phyloP scores from a whole-genome alignment of 2,329 filamentous ascomycete species.

The Aurifilum marmelostoma region DNA sequence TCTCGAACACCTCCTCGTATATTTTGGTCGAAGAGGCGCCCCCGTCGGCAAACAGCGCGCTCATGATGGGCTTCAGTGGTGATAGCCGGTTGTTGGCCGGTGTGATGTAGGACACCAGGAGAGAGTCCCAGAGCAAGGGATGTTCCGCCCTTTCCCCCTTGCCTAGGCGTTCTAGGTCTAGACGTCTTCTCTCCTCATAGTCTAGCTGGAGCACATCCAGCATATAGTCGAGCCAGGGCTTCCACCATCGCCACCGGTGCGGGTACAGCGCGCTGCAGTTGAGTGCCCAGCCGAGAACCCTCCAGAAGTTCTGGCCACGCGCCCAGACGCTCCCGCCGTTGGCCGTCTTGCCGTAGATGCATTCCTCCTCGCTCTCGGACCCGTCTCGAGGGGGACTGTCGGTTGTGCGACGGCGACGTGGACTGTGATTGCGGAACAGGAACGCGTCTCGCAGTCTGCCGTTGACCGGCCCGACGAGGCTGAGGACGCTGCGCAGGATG shows the following conservation, averaged over 20 bases:
- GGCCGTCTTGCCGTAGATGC: constrained; percentile 62
- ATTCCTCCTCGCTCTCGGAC: constrained; percentile 50
- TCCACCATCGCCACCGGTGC: constrained; percentile 81
- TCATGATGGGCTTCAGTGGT: constrained; percentile 59
- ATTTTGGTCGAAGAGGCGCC: constrained; percentile 53
- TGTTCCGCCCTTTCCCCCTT: constrained; percentile 34
- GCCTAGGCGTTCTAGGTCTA: constrained; percentile 44
- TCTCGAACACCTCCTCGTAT: constrained; percentile 69
- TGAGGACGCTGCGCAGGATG: constrained; percentile 70
- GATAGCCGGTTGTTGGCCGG: constrained; percentile 47
- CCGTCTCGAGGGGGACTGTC: constrained; percentile 30
- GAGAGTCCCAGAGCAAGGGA: constrained; percentile 52
- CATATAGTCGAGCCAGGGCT: constrained; percentile 77
- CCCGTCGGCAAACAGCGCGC: constrained; percentile 70
- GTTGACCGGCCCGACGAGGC: constrained; percentile 69
- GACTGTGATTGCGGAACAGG: constrained; percentile 54
- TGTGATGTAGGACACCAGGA: constrained; percentile 64
- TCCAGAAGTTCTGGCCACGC: constrained; percentile 87
- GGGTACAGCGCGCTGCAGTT: constrained; percentile 79
- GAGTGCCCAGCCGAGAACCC: constrained; percentile 86
- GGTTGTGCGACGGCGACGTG: constrained; percentile 36
- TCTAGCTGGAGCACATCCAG: constrained; percentile 77
- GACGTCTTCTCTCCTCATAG: constrained; percentile 59
- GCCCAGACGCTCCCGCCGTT: constrained; percentile 70
- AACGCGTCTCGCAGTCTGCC: constrained; percentile 75